Percentiles rank a stretch among this genome's conserved stretches.
Evolutionary conservation across 2,329 filamentous ascomycete species (phyloP).

Genomic region (Penicillium psychrosexuale): DNA sequence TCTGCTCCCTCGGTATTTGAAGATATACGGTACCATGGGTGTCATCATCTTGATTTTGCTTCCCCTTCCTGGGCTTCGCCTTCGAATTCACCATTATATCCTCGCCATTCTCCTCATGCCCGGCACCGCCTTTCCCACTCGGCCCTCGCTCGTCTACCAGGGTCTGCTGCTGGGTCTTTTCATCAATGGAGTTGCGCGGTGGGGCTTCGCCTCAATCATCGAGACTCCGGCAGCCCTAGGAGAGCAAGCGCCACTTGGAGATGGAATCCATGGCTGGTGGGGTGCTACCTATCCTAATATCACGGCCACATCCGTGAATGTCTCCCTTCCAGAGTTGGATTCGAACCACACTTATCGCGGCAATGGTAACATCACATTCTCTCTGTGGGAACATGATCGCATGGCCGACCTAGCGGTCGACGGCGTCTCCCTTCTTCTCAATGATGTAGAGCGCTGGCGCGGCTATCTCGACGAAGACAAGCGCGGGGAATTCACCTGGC

Average conservation of each 20-base stretch:
- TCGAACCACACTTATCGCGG: slow-evolving; percentile 33
- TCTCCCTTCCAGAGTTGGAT: slow-evolving; percentile 44
- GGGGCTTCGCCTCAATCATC: slow-evolving; percentile 87
- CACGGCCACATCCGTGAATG: slow-evolving; percentile 43
- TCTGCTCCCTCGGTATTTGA: slow-evolving; percentile 71
- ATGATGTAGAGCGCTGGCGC: slow-evolving; percentile 61
- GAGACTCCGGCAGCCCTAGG: slow-evolving; percentile 72
- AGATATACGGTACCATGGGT: slow-evolving; percentile 69
- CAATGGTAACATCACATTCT: slow-evolving; percentile 48
- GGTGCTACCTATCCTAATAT: slow-evolving; percentile 52
- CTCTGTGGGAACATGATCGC: slow-evolving; percentile 41
- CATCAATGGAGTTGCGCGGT: slow-evolving; percentile 87
- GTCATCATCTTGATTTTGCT: slow-evolving; percentile 67
- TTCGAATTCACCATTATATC: slow-evolving; percentile 95
- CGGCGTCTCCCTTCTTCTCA: slow-evolving; percentile 59
- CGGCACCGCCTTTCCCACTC: slow-evolving; percentile 83
- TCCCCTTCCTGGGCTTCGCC: slow-evolving; percentile 68
- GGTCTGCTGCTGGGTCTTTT: slow-evolving; percentile 87
- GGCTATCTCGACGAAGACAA: slow-evolving; percentile 53
- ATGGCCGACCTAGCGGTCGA: slow-evolving; percentile 47
- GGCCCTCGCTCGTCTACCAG: slow-evolving; percentile 80
- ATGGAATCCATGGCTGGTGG: slow-evolving; percentile 43
- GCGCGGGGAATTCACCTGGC: slow-evolving; percentile 52
- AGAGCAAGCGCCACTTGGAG: slow-evolving; percentile 46
- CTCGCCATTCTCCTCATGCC: slow-evolving; percentile 81